Conservation (phyloP, 345 rosid species). For the Gossypium turneri region DNA sequence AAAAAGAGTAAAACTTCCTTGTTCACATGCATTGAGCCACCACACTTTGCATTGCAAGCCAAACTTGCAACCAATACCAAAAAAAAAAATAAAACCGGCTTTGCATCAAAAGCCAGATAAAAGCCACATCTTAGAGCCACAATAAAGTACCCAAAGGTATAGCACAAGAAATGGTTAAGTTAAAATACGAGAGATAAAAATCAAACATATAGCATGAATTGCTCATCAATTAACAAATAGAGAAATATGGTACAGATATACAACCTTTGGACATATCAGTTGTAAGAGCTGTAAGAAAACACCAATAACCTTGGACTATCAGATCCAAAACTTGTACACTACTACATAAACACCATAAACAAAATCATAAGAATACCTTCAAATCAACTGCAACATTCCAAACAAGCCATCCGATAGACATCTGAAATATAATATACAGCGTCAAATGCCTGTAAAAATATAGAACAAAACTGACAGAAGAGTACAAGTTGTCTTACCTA, state of each 20-base stretch:
- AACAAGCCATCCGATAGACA: slow-evolving; percentile 30
- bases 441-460: slow-evolving; percentile 12
- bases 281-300: slow-evolving; percentile 18
- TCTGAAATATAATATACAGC: slow-evolving; percentile 30
- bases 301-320: slow-evolving; percentile 25
- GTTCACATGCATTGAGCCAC: background rate
- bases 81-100: background rate
- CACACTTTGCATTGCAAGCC: background rate
- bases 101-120: background rate
- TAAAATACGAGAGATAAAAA: background rate
- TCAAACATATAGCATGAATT: slow-evolving; percentile 1
- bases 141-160: background rate
- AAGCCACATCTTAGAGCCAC: background rate
- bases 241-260: slow-evolving; percentile 5
- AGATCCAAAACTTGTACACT: slow-evolving; percentile 26
- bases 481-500: slow-evolving; percentile 29
- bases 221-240: slow-evolving; percentile 1
- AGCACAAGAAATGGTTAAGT: background rate
- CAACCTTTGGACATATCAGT: slow-evolving; percentile 3
- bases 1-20: background rate
- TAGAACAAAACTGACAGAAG: background rate
- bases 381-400: slow-evolving; percentile 27
- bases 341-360: slow-evolving; percentile 20
- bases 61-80: background rate
- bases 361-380: slow-evolving; percentile 33